Evolutionary conservation across 495 filamentous ascomycete genomes (phyloP), one percentile per base, ranked within the genome.

Genomic region (Penicillium cataractarum): DNA sequence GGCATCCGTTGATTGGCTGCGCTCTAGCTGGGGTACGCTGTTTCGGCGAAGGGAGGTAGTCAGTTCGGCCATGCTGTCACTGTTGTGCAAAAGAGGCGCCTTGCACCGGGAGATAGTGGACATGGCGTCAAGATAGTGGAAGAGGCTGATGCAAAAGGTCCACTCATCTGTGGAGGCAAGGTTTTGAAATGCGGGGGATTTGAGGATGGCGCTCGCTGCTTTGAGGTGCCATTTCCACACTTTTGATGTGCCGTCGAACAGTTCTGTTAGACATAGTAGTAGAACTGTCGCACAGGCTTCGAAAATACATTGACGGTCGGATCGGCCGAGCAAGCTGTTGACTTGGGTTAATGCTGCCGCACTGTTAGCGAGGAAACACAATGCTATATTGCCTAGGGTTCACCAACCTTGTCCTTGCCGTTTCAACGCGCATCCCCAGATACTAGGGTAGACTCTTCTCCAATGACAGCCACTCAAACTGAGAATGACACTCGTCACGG

Each of bases 221-320:
- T 72, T 72, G 49, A 74, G 48, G 52, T 74, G 72, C 72, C 69
- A 74, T 62, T 70, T 72, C 72, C 72, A 74, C 0, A 63, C 67
- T 27, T 58, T 54, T 0, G 72, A 74, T 0, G 65, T 67, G 15
- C 69, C 65, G 29, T 74, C 72, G 22, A 68, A 69, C 17, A 72
- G 42, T 39, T 74, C 72, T 1, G 72, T 69, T 21, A 74, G 51
- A 33, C 70, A 74, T 4, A 74, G 62, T 0, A 74, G 56, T 0
- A 74, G 65, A 0, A 74, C 59, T 1, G 69, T 71, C 0, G 61
- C 61, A 40, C 71, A 74, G 6, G 69, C 64, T 61, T 74, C 69
- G 19, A 71, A 67, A 0, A 62, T 66, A 12, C 58, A 66, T 50
- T 67, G 64, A 3, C 48, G 48, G 56, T 70, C 65, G 2, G 58